These are phyloP conservation scores for Mortierella sp. DNA, from an alignment of 371 early-diverging fungal genomes.

Conservation along the genomic window DNA sequence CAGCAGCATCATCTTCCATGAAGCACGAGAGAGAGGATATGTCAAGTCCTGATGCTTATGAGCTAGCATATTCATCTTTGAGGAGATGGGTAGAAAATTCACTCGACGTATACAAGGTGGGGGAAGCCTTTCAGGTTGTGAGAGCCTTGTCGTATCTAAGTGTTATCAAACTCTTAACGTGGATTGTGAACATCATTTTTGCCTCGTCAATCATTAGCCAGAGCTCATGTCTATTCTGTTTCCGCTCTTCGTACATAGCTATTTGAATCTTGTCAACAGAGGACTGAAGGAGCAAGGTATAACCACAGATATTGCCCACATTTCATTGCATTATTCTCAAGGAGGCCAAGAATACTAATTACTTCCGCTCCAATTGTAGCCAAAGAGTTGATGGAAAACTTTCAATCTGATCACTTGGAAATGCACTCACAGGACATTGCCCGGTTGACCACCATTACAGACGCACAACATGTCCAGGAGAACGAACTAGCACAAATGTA, in stretches of 20 bases:
- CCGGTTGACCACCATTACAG: conserved; percentile 74
- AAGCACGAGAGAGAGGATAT: conserved; percentile 75
- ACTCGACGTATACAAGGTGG: conserved; percentile 92
- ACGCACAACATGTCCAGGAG: conserved; percentile 82
- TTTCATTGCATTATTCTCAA: not conserved
- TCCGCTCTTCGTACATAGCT: conserved; percentile 96
- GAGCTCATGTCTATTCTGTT: conserved; percentile 92
- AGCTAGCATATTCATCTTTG: conserved; percentile 81
- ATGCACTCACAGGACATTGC: conserved; percentile 78
- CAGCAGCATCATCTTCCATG: not conserved
- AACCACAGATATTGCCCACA: not conserved
- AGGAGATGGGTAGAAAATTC: conserved; percentile 96
- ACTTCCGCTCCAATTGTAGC: conserved; percentile 59
- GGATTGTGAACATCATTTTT: not conserved
- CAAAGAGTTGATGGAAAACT: conserved; percentile 82
- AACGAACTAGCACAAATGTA: conserved; percentile 85
- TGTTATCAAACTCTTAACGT: not conserved
- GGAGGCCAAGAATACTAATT: not conserved
- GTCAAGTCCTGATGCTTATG: conserved; percentile 84
- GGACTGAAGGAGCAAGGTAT: conserved; percentile 77
- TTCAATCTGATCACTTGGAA: conserved; percentile 81
- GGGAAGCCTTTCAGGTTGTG: not conserved
- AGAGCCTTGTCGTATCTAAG: not conserved
- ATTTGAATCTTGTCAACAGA: conserved; percentile 88
- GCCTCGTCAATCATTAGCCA: conserved; percentile 61